Evolutionary conservation across 768 basidiomycete species (phyloP).

Genomic region (Boletus bicolor): DNA sequence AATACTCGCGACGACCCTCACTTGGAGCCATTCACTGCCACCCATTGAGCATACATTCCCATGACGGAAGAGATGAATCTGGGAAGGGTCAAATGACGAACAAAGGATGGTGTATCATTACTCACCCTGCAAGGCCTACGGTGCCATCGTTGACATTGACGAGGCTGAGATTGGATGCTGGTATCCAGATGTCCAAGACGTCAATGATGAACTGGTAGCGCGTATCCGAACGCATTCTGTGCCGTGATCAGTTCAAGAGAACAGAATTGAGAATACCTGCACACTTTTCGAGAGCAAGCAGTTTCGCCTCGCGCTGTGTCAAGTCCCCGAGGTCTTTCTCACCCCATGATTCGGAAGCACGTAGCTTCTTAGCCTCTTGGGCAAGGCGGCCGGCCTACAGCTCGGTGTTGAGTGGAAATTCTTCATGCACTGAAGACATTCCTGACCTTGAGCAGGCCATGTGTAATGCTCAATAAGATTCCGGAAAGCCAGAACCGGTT

Average conservation of each 20-base stretch:
- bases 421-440: neutral
- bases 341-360: conserved; percentile 41
- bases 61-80: conserved; percentile 72
- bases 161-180: conserved; percentile 76
- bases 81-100: neutral
- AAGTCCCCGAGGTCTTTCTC: conserved; percentile 71
- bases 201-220: conserved; percentile 84
- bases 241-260: conserved; percentile 5
- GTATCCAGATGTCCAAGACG: conserved; percentile 84
- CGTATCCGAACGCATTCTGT: conserved; percentile 59
- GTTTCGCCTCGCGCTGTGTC: conserved; percentile 60
- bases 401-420: neutral
- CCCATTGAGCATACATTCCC: conserved; percentile 67
- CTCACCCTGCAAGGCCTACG: conserved; percentile 83
- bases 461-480: conserved; percentile 74
- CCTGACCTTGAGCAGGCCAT: conserved; percentile 64
- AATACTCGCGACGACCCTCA: conserved; percentile 18
- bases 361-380: conserved; percentile 55
- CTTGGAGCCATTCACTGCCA: conserved; percentile 44
- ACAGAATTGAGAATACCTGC: conserved; percentile 20
- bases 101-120: conserved; percentile 13
- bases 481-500: conserved; percentile 89
- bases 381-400: conserved; percentile 57
- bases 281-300: conserved; percentile 54
- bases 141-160: conserved; percentile 79